Base-by-base conservation (phyloP, 345 rosid genomes). In the Anacardium occidentale region DNA sequence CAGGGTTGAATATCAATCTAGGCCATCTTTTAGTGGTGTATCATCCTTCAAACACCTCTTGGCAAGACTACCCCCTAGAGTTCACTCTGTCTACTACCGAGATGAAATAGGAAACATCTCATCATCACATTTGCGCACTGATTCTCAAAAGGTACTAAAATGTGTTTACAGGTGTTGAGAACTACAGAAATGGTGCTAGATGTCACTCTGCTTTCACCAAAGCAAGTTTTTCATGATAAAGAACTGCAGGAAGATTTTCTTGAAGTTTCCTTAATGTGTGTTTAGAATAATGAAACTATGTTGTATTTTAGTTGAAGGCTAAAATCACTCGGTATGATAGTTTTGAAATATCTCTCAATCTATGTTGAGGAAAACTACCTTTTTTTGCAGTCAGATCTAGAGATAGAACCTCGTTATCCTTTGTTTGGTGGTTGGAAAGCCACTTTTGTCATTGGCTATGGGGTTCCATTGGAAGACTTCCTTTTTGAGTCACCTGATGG, bases 381-480 rank as follows among this genome's bases (percentile, higher is more conserved):
- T 53, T 18, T 48, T 72, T 68, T 82, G 83, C 97, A 93, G 98
- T 91, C 98, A 42, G 97, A 96, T 78, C 98, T 96, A 72, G 97
- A 96, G 85, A 82, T 93, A 57, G 97, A 93, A 76, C 98, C 98
- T 2, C 88, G 97, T 3, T 93, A 93, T 84, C 99, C 99, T 60
- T 79, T 96, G 79, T 90, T 96, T 85, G 99, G 99, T 79, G 98
- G 98, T 63, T 96, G 99, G 99, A 91, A 88, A 78, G 86, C 98
- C 62, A 91, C 97, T 77, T 96, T 96, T 82, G 75, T 93, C 63
- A 88, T 93, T 69, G 99, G 97, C 34, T 96, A 96, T 78, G 89
- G 90, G 74, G 81, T 96, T 72, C 99, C 97, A 13, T 81, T 91
- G 85, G 84, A 93, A 77, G 97, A 91, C 78, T 90, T 91, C 79